Base-by-base conservation (phyloP, 2,329 filamentous ascomycete species). In the Aschersonia sp. region DNA sequence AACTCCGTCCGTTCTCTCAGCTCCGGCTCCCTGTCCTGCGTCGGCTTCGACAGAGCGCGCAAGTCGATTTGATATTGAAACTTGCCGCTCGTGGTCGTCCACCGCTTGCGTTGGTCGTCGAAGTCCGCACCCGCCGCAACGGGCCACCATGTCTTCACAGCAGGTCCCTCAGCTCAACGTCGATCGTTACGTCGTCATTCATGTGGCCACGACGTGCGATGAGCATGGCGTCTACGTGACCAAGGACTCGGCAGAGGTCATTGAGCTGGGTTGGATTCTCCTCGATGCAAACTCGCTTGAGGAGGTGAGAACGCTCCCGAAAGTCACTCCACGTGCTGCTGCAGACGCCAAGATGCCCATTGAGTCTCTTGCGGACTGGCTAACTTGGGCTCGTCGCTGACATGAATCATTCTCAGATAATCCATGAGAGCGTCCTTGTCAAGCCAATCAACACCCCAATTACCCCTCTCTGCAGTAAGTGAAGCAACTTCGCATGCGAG, bases 171-270 rank as follows among this genome's bases (percentile, higher is more conserved):
- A 79, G 57, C 75, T 81, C 57, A 84, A 84, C 69, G 79, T 95
- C 68, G 92, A 98, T 72, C 86, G 90, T 66, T 98, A 95, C 70
- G 85, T 96, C 56, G 87, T 98, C 61, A 95, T 97, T 65, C 92
- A 98, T 68, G 90, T 97, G 62, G 92, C 92, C 54, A 98, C 92
- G 37, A 98, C 92, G 57, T 98, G 92, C 70, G 92, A 98, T 67
- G 92, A 98, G 68, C 92, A 98, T 69, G 92, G 92, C 53, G 92
- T 98, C 55, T 98, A 98, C 68, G 92, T 98, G 50, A 98, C 92
- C 51, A 97, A 97, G 70, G 92, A 98, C 69, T 97, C 92, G 50
- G 92, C 92, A 53, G 92, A 98, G 72, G 92, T 98, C 56, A 98
- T 98, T 67, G 92, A 98, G 77, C 78, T 98, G 63, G 92, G 90